Conservation (phyloP, 768 basidiomycete genomes). For the Auricularia sp. region DNA sequence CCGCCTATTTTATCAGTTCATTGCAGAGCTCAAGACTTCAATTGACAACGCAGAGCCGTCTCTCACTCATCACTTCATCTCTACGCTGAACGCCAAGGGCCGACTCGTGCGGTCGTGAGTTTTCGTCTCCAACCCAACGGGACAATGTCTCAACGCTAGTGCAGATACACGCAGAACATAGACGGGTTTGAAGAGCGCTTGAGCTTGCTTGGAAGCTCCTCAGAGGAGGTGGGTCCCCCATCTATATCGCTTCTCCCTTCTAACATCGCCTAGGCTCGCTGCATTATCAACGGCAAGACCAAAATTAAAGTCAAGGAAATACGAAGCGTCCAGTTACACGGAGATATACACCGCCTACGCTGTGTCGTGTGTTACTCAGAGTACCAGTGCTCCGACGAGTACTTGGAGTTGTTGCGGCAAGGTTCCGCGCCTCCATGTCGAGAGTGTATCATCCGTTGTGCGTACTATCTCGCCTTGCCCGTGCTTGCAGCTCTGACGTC, state of each 20-base stretch:
- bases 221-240: slow-evolving; percentile 30
- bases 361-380: slow-evolving; percentile 78
- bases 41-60: slow-evolving; percentile 26
- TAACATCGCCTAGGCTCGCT: background rate
- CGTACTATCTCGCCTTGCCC: slow-evolving; percentile 21
- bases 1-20: slow-evolving; percentile 31
- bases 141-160: background rate
- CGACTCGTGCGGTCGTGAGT: slow-evolving; percentile 23
- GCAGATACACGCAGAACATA: slow-evolving; percentile 44
- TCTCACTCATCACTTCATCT: slow-evolving; percentile 31
- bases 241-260: slow-evolving; percentile 12
- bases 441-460: slow-evolving; percentile 73
- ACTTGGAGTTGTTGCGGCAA: slow-evolving; percentile 50
- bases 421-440: slow-evolving; percentile 80
- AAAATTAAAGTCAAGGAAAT: slow-evolving; percentile 62
- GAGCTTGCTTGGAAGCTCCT: slow-evolving; percentile 59
- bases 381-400: slow-evolving; percentile 56
- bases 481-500: slow-evolving; percentile 12
- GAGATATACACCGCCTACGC: slow-evolving; percentile 83
- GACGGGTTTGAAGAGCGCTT: slow-evolving; percentile 83
- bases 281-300: slow-evolving; percentile 50
- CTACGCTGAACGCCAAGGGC: slow-evolving; percentile 23
- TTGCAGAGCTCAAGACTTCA: slow-evolving; percentile 26
- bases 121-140: background rate
- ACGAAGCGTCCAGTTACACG: slow-evolving; percentile 86